Evolutionary conservation across 2,329 filamentous ascomycete genomes (phyloP), one percentile per base, ranked within the genome.

Genomic region (Diaporthe amygdali): DNA sequence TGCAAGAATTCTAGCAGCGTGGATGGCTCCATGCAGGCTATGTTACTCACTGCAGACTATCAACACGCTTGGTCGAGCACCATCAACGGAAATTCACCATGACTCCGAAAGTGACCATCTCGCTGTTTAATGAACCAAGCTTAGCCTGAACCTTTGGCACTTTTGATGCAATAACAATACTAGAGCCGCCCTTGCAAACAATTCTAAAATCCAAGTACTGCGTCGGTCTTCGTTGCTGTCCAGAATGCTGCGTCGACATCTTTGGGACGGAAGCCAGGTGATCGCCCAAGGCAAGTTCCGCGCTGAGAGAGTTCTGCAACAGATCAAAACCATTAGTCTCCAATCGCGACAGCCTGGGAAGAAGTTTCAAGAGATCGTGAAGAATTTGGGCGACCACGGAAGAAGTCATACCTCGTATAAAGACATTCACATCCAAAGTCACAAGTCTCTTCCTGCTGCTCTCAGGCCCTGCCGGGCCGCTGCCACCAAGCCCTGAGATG

Each of bases 191-290:
- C 12, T 46, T 34, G 22, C 39, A 27, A 41, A 37, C 14, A 10
- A 20, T 27, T 20, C 10, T 59, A 68, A 34, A 68, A 68, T 0
- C 47, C 55, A 59, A 66, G 25, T 7, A 7, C 30, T 15, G 20
- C 41, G 39, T 55, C 70, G 37, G 30, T 70, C 41, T 64, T 69
- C 8, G 55, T 61, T 14, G 68, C 71, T 39, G 52, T 70, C 76
- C 77, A 77, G 63, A 79, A 78, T 25, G 80, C 78, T 8, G 69
- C 52, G 41, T 81, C 77, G 20, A 82, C 76, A 49, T 80, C 78
- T 17, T 49, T 34, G 22, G 72, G 72, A 17, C 76, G 76, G 64
- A 81, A 77, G 0, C 79, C 80, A 2, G 80, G 79, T 4, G 78
- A 73, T 37, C 78, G 72, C 1, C 79, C 79, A 0, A 82, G 72